These are phyloP conservation scores for Rubia yunnanensis DNA, from an alignment of 257 asterid species.

Conservation along the genomic window DNA sequence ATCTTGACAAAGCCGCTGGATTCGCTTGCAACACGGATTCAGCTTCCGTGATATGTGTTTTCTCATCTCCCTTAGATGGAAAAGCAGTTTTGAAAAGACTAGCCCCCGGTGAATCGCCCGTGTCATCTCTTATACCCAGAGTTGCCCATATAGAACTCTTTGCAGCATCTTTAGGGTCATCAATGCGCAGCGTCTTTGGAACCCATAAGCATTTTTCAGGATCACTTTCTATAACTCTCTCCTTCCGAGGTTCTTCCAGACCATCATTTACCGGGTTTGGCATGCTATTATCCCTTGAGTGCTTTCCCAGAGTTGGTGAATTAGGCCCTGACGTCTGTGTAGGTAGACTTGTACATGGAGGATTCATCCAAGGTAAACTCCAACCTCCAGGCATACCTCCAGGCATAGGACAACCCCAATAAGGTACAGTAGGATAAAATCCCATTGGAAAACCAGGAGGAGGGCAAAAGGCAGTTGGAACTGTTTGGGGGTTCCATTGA, in stretches of 20 bases:
- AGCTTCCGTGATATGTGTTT: constrained; percentile 30
- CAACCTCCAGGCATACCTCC: constrained; percentile 28
- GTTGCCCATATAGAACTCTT: constrained; percentile 78
- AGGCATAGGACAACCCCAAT: constrained; percentile 52
- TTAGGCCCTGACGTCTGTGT: constrained; percentile 23
- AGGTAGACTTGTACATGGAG: constrained; percentile 16
- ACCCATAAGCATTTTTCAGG: constrained; percentile 53
- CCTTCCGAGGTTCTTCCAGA: constrained; percentile 16
- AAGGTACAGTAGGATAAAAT: constrained; percentile 47
- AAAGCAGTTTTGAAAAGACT: constrained; percentile 49
- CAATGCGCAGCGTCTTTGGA: constrained; percentile 67
- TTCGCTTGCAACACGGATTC: constrained; percentile 61
- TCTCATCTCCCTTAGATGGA: constrained; percentile 37
- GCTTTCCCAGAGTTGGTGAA: constrained; percentile 47
- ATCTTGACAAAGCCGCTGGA: constrained; percentile 78
- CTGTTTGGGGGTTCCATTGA: constrained; percentile 35
- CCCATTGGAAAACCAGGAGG: constrained; percentile 47
- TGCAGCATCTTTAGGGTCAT: constrained; percentile 65
- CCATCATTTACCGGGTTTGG: constrained; percentile 8
- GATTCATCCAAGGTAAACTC: constrained; percentile 31
- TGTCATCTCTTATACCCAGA: constrained; percentile 48
- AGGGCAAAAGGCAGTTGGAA: constrained; percentile 38
- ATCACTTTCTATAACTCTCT: constrained; percentile 25
- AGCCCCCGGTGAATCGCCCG: constrained; percentile 28
- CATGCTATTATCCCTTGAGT: constrained; percentile 39